Percentiles rank a stretch among this genome's conserved stretches.
Conservation (phyloP, 176 grass and related monocot species). For the Cenchrus purpureus region DNA sequence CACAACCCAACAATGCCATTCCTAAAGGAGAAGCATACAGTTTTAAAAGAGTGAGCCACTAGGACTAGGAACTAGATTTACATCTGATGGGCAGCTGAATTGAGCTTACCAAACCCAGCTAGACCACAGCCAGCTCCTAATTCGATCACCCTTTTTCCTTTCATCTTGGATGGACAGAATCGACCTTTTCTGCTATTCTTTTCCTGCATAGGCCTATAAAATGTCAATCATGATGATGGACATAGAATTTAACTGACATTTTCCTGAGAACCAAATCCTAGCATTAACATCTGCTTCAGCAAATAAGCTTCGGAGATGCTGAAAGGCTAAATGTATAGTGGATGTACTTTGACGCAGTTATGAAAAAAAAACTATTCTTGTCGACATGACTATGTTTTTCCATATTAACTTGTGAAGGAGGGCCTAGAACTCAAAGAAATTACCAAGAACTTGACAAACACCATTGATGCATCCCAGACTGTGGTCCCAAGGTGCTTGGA, state of each 20-base stretch:
- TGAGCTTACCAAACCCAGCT: constrained; percentile 75
- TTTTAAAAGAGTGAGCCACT: background rate
- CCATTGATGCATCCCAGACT: constrained; percentile 98
- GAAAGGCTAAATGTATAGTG: background rate
- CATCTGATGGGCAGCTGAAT: background rate
- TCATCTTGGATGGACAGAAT: constrained; percentile 82
- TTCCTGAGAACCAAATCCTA: background rate
- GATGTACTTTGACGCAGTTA: background rate
- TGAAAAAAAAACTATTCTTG: background rate
- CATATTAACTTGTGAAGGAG: background rate
- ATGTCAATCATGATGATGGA: background rate
- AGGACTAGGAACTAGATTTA: background rate
- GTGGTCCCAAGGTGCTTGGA: constrained; percentile 92
- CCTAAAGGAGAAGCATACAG: constrained; percentile 54
- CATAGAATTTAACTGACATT: background rate
- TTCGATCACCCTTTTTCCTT: constrained; percentile 89
- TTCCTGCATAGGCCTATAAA: constrained; percentile 52
- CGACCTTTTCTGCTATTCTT: constrained; percentile 94
- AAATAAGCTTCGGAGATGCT: background rate
- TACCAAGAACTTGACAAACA: constrained; percentile 96
- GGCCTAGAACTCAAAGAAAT: background rate
- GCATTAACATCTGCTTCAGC: background rate
- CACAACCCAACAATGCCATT: constrained; percentile 87
- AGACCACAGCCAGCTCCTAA: constrained; percentile 94
- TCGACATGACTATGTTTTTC: background rate